Conservation (phyloP, 331 rosid genomes). For the Quercus lobata region DNA sequence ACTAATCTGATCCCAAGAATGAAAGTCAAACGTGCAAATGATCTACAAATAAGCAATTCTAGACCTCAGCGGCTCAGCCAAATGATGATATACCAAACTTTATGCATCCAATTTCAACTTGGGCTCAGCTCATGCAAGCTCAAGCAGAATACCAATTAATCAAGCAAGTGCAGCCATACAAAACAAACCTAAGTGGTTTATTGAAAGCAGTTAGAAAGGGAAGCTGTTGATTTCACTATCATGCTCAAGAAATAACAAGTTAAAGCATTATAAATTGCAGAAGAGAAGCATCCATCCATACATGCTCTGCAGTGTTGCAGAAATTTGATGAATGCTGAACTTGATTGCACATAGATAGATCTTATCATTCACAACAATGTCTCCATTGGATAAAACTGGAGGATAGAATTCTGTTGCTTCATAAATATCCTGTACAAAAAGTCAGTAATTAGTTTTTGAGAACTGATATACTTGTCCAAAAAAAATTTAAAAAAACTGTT, state of each 20-base stretch:
- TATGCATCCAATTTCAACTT: not conserved
- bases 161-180: not conserved
- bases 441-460: conserved; percentile 1
- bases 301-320: conserved; percentile 60
- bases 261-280: conserved; percentile 8
- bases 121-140: not conserved
- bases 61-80: not conserved
- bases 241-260: not conserved
- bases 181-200: not conserved
- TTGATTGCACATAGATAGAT: conserved; percentile 48
- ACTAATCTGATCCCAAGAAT: not conserved
- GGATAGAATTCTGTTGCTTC: conserved; percentile 92
- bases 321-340: conserved; percentile 57
- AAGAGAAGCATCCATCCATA: conserved; percentile 36
- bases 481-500: too few species aligned
- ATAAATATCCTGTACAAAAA: conserved; percentile 62
- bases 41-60: not conserved
- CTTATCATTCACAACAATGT: conserved; percentile 38
- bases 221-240: not conserved
- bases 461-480: not conserved
- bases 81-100: not conserved
- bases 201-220: not conserved
- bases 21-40: not conserved
- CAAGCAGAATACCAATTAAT: not conserved
- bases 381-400: conserved; percentile 36